These are phyloP conservation scores for Trametes gibbosa DNA, from an alignment of 768 basidiomycete genomes.

Conservation along the genomic window DNA sequence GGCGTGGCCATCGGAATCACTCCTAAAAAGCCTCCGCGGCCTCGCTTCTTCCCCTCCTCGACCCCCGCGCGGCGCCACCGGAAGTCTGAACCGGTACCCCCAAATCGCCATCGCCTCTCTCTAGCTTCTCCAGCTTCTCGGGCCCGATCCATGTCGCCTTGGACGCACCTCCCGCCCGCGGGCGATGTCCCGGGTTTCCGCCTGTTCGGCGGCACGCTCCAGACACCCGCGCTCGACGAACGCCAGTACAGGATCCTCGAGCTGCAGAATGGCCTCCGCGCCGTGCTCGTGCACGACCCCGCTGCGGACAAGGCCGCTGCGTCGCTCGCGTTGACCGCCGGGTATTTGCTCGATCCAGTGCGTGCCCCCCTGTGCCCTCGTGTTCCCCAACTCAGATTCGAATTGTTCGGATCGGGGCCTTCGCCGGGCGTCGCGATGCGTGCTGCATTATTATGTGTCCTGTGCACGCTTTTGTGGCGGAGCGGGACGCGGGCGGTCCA, in stretches of 20 bases:
- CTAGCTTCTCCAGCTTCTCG: not conserved
- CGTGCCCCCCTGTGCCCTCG: too few species aligned
- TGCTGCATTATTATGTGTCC: not conserved
- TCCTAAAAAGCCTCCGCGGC: constrained; percentile 11
- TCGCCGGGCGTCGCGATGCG: too few species aligned
- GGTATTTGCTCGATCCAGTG: constrained; percentile 50
- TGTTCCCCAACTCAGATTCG: too few species aligned
- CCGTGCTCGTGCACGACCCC: constrained; percentile 46
- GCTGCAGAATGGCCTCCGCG: constrained; percentile 49
- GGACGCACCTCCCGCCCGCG: constrained; percentile 8
- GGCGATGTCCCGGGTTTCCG: constrained; percentile 17
- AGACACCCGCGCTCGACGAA: constrained; percentile 37
- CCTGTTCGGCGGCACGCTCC: constrained; percentile 30
- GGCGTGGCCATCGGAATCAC: constrained; percentile 10
- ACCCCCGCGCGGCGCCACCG: constrained; percentile 10
- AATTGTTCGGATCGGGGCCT: too few species aligned
- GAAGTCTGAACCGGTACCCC: constrained; percentile 11
- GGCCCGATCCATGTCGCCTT: constrained; percentile 9
- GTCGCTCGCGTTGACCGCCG: constrained; percentile 47
- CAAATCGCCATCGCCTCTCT: constrained; percentile 1
- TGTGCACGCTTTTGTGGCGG: not conserved
- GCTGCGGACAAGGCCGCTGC: constrained; percentile 53
- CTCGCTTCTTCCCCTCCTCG: constrained; percentile 7
- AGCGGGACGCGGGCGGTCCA: too few species aligned
- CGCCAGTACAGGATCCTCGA: constrained; percentile 41